Base-by-base conservation (phyloP, 495 filamentous ascomycete genomes). In the Tuber brumale region DNA sequence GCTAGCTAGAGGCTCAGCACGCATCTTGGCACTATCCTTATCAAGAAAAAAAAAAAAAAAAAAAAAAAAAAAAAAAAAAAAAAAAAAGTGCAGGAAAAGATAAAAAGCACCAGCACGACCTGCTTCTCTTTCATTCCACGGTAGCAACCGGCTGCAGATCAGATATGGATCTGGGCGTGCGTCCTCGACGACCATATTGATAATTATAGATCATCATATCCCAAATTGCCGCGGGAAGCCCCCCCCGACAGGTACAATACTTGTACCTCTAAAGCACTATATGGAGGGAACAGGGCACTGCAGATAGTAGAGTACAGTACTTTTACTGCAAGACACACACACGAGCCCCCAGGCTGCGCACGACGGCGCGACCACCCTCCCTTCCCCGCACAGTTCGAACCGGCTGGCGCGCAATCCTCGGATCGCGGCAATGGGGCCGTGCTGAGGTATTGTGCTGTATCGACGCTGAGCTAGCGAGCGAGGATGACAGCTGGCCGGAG, bases 141-240 rank as follows among this genome's bases (percentile, higher is more conserved):
- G 51, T 31, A 66, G 12, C 57, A 66, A 66, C 10, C 23, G 9
- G 66, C 73, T 73, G 76, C 70, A 80, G 78, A 80, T 79, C 73
- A 80, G 78, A 80, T 80, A 72, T 80, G 76, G 78, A 80, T 80
- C 78, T 80, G 76, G 75, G 73, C 75, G 72, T 70, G 72, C 61
- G 73, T 43, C 70, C 61, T 74, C 73, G 76, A 73, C 61, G 70
- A 80, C 73, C 78, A 79, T 76, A 80, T 80, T 79, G 74, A 70
- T 43, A 78, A 57, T 27, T 57, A 51, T 57, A 57, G 48, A n/a
- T 12, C 8, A n/a, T 10, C 48, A 23, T n/a, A 39, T 39, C 37
- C 37, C 2, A 39, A 39, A 39, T 39, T 39, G 37, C 37, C 37
- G 37, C 37, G 37, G 37, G 37, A 39, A 39, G 37, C 37, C 37